Conservation (phyloP, 225 moss, liverwort and hornwort genomes). For the Polytrichum formosum region DNA sequence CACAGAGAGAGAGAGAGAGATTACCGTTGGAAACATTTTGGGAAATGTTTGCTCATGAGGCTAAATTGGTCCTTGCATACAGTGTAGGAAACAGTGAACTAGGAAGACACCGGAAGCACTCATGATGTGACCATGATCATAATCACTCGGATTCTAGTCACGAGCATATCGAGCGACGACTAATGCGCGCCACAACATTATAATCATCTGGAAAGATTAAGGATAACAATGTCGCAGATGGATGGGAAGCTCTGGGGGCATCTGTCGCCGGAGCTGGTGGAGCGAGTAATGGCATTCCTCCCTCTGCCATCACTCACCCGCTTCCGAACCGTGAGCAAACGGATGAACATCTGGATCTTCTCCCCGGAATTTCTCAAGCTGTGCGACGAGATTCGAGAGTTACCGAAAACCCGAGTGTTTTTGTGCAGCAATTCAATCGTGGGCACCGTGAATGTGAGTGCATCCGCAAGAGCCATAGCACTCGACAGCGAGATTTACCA, state of each 20-base stretch:
- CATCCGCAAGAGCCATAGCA: background rate
- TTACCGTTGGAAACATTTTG: too few relatives aligned
- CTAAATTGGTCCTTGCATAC: too few relatives aligned
- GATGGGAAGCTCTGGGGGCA: background rate
- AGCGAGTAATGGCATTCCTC: background rate
- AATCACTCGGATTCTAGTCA: too few relatives aligned
- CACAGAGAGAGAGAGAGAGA: too few relatives aligned
- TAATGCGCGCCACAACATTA: too few relatives aligned
- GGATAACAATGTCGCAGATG: background rate
- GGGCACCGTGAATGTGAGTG: background rate
- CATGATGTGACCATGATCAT: too few relatives aligned
- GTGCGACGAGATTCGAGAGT: background rate
- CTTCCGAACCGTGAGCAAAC: background rate
- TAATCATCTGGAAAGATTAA: too few relatives aligned
- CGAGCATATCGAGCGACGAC: too few relatives aligned
- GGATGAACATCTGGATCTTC: background rate
- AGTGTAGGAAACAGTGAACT: too few relatives aligned
- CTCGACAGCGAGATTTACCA: background rate
- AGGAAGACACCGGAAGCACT: too few relatives aligned
- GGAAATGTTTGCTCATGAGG: too few relatives aligned
- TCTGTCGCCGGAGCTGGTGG: background rate
- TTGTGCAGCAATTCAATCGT: background rate
- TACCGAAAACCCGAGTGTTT: slow-evolving; percentile 1
- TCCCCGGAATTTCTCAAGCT: background rate
- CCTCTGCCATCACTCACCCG: background rate